phyloP scores from a whole-genome alignment of 257 asterid species.

The Primulina tabacum region DNA sequence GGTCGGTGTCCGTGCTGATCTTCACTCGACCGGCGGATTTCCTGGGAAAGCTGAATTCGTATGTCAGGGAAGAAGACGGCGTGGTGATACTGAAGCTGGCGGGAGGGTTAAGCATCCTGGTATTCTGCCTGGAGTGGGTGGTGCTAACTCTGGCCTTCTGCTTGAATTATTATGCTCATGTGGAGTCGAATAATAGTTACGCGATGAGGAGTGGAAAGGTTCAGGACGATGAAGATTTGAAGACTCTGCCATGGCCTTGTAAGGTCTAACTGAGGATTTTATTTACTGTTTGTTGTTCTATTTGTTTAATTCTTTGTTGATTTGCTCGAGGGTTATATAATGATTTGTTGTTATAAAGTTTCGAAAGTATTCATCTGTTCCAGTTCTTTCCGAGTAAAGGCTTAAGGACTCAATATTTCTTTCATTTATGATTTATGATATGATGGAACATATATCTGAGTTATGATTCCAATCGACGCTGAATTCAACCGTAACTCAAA shows the following conservation, averaged over 20 bases:
- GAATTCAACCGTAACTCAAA: too few relatives aligned
- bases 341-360: too few relatives aligned
- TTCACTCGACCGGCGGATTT: slow-evolving; percentile 73
- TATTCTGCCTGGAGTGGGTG: slow-evolving; percentile 86
- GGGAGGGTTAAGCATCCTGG: slow-evolving; percentile 63
- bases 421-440: too few relatives aligned
- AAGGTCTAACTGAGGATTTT: slow-evolving; percentile 39
- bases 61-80: slow-evolving; percentile 85
- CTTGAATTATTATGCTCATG: slow-evolving; percentile 68
- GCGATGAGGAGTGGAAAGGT: slow-evolving; percentile 59
- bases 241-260: slow-evolving; percentile 87
- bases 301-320: neutral
- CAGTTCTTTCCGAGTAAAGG: neutral
- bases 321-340: too few relatives aligned
- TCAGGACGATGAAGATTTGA: slow-evolving; percentile 69
- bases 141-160: slow-evolving; percentile 79
- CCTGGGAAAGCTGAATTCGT: slow-evolving; percentile 63
- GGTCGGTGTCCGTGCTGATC: slow-evolving; percentile 78
- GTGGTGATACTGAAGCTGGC: slow-evolving; percentile 64
- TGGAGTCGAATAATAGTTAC: slow-evolving; percentile 37
- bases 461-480: too few relatives aligned
- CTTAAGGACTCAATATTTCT: too few relatives aligned
- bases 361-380: neutral
- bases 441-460: too few relatives aligned
- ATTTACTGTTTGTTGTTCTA: neutral